Evolutionary conservation across 139 green algal genomes (phyloP), one percentile per base, ranked within the genome.

Genomic region (Tetraselmis chui): DNA sequence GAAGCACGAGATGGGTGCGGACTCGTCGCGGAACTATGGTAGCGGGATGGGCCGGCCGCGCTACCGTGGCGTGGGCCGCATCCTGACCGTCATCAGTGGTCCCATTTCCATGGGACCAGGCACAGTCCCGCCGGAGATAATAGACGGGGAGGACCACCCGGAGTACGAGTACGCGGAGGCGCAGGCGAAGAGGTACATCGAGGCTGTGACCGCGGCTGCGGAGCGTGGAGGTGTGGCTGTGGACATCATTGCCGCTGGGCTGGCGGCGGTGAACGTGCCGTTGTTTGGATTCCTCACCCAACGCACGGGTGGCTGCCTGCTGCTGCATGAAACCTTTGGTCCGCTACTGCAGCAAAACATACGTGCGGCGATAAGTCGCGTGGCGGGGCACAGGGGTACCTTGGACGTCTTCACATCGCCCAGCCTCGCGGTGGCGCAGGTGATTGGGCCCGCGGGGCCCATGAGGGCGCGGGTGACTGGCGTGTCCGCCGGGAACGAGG

Each of bases 291-390:
- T 80, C 1, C 67, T 92, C 2, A 77, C 85, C 1, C 59, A 83
- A 29, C 59, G 31, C 28, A 86, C 86, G 27, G 88, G 88, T 2
- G 88, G 88, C 32, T 32, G 31, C 5, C 29, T 88, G 27, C 27
- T 88, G 79, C 80, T 89, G 32, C 77, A 83, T 58, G 85, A 90
- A 82, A 88, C 84, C 22, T 88, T 89, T 59, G 76, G 80, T 18
- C 78, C 45, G 67, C 1, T 84, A 67, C 87, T 85, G 59, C 75
- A 31, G 24, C 79, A 77, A 1, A 85, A 82, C 59, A 24, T 88
- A 30, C 58, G 59, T 31, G 76, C 74, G 23, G 77, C 85, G 31
- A 59, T 91, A 29, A 26, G 31, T 11, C 82, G 88, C 2, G 27
- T 45, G 1, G 79, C 76, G 5, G 87, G 87, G 77, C 76, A 29